Conservation (phyloP, 352 stramenopile genomes). For the Globisporangium splendens region DNA sequence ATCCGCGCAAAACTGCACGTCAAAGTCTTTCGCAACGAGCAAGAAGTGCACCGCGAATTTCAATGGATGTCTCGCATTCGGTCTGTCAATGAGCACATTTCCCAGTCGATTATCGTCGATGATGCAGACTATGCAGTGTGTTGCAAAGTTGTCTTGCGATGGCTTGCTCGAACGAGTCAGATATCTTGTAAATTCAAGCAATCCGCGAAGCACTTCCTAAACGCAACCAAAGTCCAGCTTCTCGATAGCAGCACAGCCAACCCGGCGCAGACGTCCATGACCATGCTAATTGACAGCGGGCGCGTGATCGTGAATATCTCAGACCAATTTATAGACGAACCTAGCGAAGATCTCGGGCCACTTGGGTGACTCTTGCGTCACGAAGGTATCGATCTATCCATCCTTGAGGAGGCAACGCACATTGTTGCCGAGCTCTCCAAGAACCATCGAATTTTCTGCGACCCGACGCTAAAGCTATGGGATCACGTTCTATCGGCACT, state of each 20-base stretch:
- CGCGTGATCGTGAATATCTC: slow-evolving; percentile 1
- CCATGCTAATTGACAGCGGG: not conserved
- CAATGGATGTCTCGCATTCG: slow-evolving; percentile 2
- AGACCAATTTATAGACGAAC: slow-evolving; percentile 3
- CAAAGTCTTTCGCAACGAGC: not conserved
- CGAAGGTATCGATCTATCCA: not conserved
- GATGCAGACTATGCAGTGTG: not conserved
- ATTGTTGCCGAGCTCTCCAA: slow-evolving; percentile 29
- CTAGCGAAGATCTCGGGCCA: not conserved
- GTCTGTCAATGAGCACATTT: not conserved
- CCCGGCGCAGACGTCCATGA: not conserved
- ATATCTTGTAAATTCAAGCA: slow-evolving; percentile 1
- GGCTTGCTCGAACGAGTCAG: not conserved
- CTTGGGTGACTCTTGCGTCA: slow-evolving; percentile 18
- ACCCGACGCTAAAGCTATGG: slow-evolving; percentile 9
- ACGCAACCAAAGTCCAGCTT: not conserved
- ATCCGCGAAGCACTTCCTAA: not conserved
- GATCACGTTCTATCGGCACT: slow-evolving; percentile 17
- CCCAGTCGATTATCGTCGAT: slow-evolving; percentile 2
- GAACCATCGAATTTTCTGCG: slow-evolving; percentile 22
- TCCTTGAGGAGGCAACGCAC: slow-evolving; percentile 14
- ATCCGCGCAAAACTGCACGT: slow-evolving; percentile 9
- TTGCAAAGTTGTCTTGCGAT: not conserved
- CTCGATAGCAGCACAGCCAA: not conserved
- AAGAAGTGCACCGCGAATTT: slow-evolving; percentile 3